Evolutionary conservation across 2,329 filamentous ascomycete genomes (phyloP).

Genomic region (Trichoderma arundinaceum): DNA sequence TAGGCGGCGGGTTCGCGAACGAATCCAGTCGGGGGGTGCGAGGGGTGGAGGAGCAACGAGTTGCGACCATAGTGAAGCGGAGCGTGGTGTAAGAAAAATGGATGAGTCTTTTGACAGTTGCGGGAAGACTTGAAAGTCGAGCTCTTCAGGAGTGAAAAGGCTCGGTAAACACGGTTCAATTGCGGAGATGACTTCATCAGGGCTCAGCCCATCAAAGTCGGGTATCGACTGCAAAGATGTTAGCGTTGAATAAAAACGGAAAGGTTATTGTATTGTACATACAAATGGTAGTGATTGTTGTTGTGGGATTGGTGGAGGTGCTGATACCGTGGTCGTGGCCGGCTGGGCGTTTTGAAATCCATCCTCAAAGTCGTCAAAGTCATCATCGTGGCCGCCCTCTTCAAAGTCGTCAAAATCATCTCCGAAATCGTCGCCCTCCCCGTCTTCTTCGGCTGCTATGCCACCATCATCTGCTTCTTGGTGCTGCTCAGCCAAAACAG

Average conservation of each 20-base stretch:
- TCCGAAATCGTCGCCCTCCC: conserved; percentile 57
- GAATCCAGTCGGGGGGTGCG: conserved; percentile 96
- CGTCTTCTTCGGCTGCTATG: conserved; percentile 36
- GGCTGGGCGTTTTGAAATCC: conserved; percentile 64
- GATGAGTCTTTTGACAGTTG: conserved; percentile 61
- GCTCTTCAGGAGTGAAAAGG: conserved; percentile 66
- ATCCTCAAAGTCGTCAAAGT: conserved; percentile 75
- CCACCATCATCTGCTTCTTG: conserved; percentile 41
- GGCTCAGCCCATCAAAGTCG: conserved; percentile 67
- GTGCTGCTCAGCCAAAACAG: conserved; percentile 33
- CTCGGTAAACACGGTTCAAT: conserved; percentile 70
- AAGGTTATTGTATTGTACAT: conserved; percentile 35
- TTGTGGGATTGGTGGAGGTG: conserved; percentile 40
- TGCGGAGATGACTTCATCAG: conserved; percentile 64
- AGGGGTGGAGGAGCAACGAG: conserved; percentile 92
- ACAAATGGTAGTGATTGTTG: conserved; percentile 55
- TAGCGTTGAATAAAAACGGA: neutral
- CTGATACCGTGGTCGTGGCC: conserved; percentile 39
- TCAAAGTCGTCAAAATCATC: conserved; percentile 69
- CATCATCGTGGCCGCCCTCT: conserved; percentile 59
- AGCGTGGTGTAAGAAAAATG: conserved; percentile 83
- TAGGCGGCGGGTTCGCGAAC: conserved; percentile 89
- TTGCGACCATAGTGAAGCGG: conserved; percentile 93
- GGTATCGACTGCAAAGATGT: conserved; percentile 62
- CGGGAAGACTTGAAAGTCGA: conserved; percentile 57